Evolutionary conservation across 352 stramenopile species (phyloP).

Genomic region (Globisporangium solare): DNA sequence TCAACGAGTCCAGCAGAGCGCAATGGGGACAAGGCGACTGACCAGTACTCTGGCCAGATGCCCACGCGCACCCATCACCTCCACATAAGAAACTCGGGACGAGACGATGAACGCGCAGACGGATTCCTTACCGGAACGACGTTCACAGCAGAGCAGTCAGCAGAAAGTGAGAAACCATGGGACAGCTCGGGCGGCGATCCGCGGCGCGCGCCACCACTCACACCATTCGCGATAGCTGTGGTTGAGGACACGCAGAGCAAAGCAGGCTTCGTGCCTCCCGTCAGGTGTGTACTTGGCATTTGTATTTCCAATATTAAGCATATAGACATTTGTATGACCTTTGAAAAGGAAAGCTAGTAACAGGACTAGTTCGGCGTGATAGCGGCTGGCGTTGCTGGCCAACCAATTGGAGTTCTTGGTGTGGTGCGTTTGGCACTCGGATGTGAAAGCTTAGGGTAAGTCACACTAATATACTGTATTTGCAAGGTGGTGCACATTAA

Average conservation of each 20-base stretch:
- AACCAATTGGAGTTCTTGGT: conserved; percentile 2
- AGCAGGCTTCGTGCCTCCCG: too few relatives aligned
- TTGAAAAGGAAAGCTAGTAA: not conserved
- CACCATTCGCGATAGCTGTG: not conserved
- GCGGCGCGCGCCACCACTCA: not conserved
- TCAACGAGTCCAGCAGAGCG: too few relatives aligned
- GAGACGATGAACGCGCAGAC: not conserved
- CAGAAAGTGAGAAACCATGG: conserved; percentile 75
- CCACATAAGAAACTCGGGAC: not conserved
- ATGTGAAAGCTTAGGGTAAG: too few relatives aligned
- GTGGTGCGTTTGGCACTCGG: not conserved
- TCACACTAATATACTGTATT: too few relatives aligned
- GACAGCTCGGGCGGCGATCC: not conserved
- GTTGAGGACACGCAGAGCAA: not conserved
- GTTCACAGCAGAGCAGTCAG: conserved; percentile 90
- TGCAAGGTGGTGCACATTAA: too few relatives aligned
- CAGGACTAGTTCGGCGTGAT: not conserved
- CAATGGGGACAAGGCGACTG: not conserved
- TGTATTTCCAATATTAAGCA: not conserved
- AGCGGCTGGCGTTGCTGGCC: conserved; percentile 1
- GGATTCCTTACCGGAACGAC: conserved; percentile 57
- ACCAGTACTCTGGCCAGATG: not conserved
- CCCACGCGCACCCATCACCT: not conserved
- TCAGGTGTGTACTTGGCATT: not conserved
- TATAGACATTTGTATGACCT: conserved; percentile 19